These are phyloP conservation scores for Trichoderma aggressivum DNA, from an alignment of 2,329 filamentous ascomycete genomes.

Conservation along the genomic window DNA sequence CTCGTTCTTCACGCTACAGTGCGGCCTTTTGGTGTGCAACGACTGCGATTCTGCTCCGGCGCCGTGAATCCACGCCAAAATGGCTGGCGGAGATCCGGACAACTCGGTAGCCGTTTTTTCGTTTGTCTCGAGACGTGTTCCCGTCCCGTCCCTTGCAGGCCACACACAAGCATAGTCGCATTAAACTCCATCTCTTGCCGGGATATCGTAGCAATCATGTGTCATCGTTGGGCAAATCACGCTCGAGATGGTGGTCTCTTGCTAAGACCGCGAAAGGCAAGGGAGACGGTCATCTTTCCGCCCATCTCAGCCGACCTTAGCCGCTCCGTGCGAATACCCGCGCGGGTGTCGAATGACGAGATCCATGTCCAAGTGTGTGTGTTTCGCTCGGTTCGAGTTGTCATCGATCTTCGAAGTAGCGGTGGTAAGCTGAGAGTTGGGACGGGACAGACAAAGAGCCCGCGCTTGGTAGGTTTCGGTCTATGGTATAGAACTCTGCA, in stretches of 20 bases:
- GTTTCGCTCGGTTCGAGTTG: neutral
- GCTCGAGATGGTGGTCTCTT: neutral
- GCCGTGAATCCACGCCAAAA: neutral
- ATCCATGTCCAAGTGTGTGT: neutral
- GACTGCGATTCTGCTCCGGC: neutral
- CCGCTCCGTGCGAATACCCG: neutral
- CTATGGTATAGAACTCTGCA: neutral
- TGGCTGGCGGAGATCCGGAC: neutral
- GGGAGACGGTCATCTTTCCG: neutral
- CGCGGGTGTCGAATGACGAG: neutral
- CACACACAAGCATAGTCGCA: neutral
- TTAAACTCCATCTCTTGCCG: neutral
- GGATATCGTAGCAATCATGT: neutral
- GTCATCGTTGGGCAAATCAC: neutral
- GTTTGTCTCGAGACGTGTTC: neutral
- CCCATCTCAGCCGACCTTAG: conserved; percentile 10
- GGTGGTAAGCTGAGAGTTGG: neutral
- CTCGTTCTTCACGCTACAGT: conserved; percentile 1
- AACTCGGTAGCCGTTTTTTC: neutral
- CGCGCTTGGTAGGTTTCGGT: neutral
- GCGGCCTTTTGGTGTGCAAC: neutral
- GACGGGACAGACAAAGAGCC: neutral
- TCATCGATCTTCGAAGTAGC: neutral
- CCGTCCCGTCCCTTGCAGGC: neutral
- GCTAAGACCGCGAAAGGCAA: neutral